phyloP scores from a whole-genome alignment of 2,329 filamentous ascomycete species.

The Apiospora saccharicola region DNA sequence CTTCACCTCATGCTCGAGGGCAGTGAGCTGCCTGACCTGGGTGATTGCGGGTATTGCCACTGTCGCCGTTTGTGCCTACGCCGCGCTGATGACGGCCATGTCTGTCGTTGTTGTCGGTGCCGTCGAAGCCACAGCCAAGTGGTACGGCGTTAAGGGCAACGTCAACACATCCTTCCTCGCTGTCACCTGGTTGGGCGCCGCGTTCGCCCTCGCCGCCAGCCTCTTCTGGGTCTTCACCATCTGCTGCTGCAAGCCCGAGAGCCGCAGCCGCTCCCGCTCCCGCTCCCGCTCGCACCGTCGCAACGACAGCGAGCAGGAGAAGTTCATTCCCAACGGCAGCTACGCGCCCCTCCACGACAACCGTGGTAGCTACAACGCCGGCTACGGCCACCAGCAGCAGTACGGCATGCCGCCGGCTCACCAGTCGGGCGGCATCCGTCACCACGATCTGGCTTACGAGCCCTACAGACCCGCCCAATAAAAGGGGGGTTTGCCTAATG shows the following conservation, averaged over 20 bases:
- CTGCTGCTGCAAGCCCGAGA: slow-evolving; percentile 85
- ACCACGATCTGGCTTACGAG: slow-evolving; percentile 67
- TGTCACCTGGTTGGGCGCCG: slow-evolving; percentile 80
- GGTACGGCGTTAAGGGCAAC: slow-evolving; percentile 73
- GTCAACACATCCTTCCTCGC: slow-evolving; percentile 76
- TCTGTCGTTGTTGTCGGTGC: slow-evolving; percentile 73
- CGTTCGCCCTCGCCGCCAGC: slow-evolving; percentile 75
- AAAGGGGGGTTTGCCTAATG: neutral
- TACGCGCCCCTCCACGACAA: slow-evolving; percentile 56
- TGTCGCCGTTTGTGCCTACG: slow-evolving; percentile 64
- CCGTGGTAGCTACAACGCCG: slow-evolving; percentile 32
- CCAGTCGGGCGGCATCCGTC: slow-evolving; percentile 51
- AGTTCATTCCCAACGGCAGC: slow-evolving; percentile 52
- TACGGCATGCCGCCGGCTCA: slow-evolving; percentile 49
- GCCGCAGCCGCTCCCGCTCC: slow-evolving; percentile 38
- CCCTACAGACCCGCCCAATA: slow-evolving; percentile 53
- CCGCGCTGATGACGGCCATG: slow-evolving; percentile 77
- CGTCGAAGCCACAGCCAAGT: slow-evolving; percentile 70
- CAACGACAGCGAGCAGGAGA: slow-evolving; percentile 58
- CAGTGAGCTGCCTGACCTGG: slow-evolving; percentile 83
- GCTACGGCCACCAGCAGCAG: slow-evolving; percentile 37
- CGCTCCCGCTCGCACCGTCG: slow-evolving; percentile 34
- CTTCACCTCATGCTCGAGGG: slow-evolving; percentile 82
- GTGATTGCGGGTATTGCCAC: slow-evolving; percentile 73
- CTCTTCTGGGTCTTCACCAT: slow-evolving; percentile 92